Evolutionary conservation across 2,329 filamentous ascomycete species (phyloP).

Genomic region (Penicillium sclerotigenum): DNA sequence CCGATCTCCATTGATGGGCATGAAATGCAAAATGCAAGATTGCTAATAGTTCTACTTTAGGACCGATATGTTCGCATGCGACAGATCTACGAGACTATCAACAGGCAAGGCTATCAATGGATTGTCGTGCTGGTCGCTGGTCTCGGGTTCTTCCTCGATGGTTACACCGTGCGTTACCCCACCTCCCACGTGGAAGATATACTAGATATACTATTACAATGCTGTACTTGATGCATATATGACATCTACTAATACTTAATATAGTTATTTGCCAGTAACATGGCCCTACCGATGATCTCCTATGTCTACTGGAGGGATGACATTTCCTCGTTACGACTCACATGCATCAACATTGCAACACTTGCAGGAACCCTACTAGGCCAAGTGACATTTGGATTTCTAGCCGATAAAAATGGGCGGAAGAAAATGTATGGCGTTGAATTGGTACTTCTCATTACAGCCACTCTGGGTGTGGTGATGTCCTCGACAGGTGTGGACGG

Average conservation of each 20-base stretch:
- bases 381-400: conserved; percentile 47
- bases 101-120: conserved; percentile 44
- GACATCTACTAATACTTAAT: neutral
- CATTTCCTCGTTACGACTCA: conserved; percentile 33
- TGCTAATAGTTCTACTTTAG: conserved; percentile 15
- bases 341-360: conserved; percentile 48
- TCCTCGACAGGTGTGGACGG: conserved; percentile 42
- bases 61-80: conserved; percentile 44
- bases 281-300: conserved; percentile 49
- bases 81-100: conserved; percentile 46
- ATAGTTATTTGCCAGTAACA: conserved; percentile 50
- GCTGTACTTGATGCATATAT: too few relatives aligned
- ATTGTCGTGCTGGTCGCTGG: conserved; percentile 47
- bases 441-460: conserved; percentile 47
- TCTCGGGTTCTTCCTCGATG: conserved; percentile 51
- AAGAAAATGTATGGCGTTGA: conserved; percentile 53
- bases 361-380: conserved; percentile 48
- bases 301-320: conserved; percentile 49
- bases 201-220: neutral
- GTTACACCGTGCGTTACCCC: conserved; percentile 36
- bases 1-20: neutral
- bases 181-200: neutral
- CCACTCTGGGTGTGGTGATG: conserved; percentile 48
- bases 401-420: conserved; percentile 49
- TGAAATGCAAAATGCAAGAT: neutral